phyloP scores from a whole-genome alignment of 2,329 filamentous ascomycete species.

The Trichoderma harzianum region DNA sequence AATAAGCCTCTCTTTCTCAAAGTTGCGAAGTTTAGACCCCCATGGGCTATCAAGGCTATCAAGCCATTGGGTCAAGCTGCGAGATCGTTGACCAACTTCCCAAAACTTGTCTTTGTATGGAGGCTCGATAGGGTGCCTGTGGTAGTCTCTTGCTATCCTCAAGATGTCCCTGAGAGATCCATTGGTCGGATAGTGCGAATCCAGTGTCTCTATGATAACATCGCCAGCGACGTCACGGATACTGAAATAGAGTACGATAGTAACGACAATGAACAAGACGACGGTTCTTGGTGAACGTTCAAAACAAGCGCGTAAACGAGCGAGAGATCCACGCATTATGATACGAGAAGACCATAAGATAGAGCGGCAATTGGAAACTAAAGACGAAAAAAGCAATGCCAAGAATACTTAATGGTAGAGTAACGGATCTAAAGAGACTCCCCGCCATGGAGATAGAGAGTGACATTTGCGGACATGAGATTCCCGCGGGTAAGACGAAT shows the following conservation, averaged over 20 bases:
- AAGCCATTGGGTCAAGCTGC: conserved; percentile 24
- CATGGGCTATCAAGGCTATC: background rate
- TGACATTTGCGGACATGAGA: background rate
- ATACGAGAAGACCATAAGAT: background rate
- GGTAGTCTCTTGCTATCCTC: conserved; percentile 23
- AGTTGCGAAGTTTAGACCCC: background rate
- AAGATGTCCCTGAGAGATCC: conserved; percentile 4
- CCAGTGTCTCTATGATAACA: background rate
- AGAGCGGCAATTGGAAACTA: background rate
- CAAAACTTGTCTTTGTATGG: conserved; percentile 33
- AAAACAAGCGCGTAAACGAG: background rate
- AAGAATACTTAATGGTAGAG: background rate
- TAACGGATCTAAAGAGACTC: background rate
- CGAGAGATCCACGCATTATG: background rate
- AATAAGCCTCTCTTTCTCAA: background rate
- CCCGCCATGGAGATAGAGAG: background rate
- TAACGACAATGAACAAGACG: background rate
- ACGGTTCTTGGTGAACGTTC: background rate
- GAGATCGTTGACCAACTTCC: conserved; percentile 31
- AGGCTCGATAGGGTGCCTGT: conserved; percentile 29
- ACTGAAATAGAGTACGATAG: background rate
- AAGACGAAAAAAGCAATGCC: background rate
- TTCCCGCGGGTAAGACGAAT: background rate
- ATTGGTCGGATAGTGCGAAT: background rate
- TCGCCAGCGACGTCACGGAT: background rate